phyloP scores from a whole-genome alignment of 306 rosid species.

The Fragaria ananassa region DNA sequence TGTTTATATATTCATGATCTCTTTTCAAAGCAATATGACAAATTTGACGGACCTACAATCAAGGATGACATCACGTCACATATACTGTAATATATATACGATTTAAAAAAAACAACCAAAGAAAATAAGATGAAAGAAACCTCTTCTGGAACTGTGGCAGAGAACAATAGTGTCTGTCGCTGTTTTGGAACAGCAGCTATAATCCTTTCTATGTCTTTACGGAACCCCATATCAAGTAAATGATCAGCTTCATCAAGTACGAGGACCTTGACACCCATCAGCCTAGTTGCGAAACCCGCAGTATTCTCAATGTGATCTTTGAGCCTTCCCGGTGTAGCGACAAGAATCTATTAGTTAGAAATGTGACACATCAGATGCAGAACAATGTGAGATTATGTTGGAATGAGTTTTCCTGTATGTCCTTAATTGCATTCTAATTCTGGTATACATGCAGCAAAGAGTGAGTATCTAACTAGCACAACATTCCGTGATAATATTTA shows the following conservation, averaged over 20 bases:
- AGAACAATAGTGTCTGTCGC: slow-evolving; percentile 85
- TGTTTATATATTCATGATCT: slow-evolving; percentile 81
- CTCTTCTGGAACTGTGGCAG: slow-evolving; percentile 95
- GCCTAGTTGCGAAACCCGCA: slow-evolving; percentile 83
- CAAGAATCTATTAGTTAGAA: slow-evolving; percentile 69
- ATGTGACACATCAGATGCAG: slow-evolving; percentile 16
- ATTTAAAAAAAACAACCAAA: neutral
- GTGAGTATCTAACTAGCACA: slow-evolving; percentile 8
- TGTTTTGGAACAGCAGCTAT: slow-evolving; percentile 85
- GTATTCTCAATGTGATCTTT: slow-evolving; percentile 91
- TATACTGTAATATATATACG: neutral
- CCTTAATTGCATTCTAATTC: neutral
- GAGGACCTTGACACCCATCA: slow-evolving; percentile 93
- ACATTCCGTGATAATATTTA: neutral
- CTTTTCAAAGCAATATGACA: slow-evolving; percentile 85
- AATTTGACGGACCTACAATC: slow-evolving; percentile 83
- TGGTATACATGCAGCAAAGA: neutral
- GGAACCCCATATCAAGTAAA: slow-evolving; percentile 96
- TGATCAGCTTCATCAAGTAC: slow-evolving; percentile 98
- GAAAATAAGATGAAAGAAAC: slow-evolving; percentile 31
- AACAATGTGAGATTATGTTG: slow-evolving; percentile 11
- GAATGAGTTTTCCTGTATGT: neutral
- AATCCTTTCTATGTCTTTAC: slow-evolving; percentile 85
- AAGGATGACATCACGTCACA: slow-evolving; percentile 13
- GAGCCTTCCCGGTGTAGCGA: slow-evolving; percentile 99